phyloP scores from a whole-genome alignment of 2,329 filamentous ascomycete species.

The Calonectria multiphialidica region DNA sequence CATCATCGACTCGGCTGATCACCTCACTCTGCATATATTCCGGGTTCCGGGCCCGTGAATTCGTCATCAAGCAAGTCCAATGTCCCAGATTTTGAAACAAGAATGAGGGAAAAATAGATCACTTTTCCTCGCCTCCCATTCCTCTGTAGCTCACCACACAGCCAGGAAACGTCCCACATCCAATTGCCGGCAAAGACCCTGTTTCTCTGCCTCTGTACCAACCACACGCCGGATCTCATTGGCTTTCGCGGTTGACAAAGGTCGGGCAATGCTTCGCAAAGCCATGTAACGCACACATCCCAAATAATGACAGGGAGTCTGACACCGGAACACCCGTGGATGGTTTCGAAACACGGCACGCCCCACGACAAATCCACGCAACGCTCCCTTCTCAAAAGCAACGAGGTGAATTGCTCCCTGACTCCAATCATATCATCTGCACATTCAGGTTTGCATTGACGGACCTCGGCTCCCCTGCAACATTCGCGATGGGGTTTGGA shows the following conservation, averaged over 20 bases:
- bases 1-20: conserved; percentile 7
- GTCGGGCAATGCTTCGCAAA: conserved; percentile 18
- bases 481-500: conserved; percentile 20
- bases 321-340: conserved; percentile 28
- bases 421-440: not conserved
- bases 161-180: conserved; percentile 29
- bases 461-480: conserved; percentile 21
- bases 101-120: conserved; percentile 24
- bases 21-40: not conserved
- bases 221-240: conserved; percentile 1
- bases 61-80: conserved; percentile 26
- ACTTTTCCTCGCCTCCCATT: conserved; percentile 26
- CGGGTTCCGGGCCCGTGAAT: conserved; percentile 14
- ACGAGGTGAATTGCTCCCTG: not conserved
- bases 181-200: conserved; percentile 4
- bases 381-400: conserved; percentile 8
- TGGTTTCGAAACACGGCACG: conserved; percentile 23
- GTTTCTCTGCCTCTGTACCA: not conserved
- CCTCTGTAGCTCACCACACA: conserved; percentile 30
- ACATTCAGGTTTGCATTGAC: conserved; percentile 20
- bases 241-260: conserved; percentile 18
- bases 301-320: conserved; percentile 24
- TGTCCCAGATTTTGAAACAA: conserved; percentile 25
- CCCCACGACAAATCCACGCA: conserved; percentile 19
- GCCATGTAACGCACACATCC: conserved; percentile 31